A percentile compares a stretch with the other conserved stretches of the same genome.
Evolutionary conservation across 371 early-diverging fungal species (phyloP).

Genomic region (Mucor saturninus): DNA sequence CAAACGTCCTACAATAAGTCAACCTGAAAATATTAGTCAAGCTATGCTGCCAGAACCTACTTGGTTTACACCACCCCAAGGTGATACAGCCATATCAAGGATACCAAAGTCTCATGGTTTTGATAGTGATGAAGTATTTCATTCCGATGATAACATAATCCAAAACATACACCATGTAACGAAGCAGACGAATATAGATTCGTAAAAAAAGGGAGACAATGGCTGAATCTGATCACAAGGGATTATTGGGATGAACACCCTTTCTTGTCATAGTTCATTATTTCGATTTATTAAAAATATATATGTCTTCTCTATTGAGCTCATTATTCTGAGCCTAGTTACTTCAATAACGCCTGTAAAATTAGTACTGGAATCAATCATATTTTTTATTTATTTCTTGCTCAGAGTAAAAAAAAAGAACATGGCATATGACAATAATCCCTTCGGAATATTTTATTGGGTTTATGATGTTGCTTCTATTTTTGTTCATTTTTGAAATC

Average conservation of each 20-base stretch:
- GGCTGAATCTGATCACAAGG: not conserved
- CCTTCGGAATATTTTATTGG: too few relatives aligned
- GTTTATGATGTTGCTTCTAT: too few relatives aligned
- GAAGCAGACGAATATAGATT: not conserved
- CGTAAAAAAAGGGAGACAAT: not conserved
- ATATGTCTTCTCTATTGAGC: too few relatives aligned
- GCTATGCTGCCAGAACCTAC: conserved; percentile 3
- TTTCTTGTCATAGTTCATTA: too few relatives aligned
- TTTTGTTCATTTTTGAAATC: too few relatives aligned
- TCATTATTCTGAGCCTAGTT: too few relatives aligned
- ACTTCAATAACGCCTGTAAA: too few relatives aligned
- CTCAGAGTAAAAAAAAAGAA: too few relatives aligned
- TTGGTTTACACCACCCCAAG: conserved; percentile 9
- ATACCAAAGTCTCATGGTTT: not conserved
- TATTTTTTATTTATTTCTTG: too few relatives aligned
- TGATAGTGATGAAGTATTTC: conserved; percentile 8
- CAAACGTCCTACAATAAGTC: not conserved
- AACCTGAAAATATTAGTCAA: conserved; percentile 1
- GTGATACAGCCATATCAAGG: not conserved
- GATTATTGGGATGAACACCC: not conserved
- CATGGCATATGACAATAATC: too few relatives aligned
- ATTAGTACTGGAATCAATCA: too few relatives aligned
- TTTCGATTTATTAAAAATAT: too few relatives aligned
- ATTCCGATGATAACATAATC: conserved; percentile 9
- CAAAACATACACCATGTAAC: not conserved